Evolutionary conservation across 495 filamentous ascomycete genomes (phyloP).

Genomic region (Letharia lupina): DNA sequence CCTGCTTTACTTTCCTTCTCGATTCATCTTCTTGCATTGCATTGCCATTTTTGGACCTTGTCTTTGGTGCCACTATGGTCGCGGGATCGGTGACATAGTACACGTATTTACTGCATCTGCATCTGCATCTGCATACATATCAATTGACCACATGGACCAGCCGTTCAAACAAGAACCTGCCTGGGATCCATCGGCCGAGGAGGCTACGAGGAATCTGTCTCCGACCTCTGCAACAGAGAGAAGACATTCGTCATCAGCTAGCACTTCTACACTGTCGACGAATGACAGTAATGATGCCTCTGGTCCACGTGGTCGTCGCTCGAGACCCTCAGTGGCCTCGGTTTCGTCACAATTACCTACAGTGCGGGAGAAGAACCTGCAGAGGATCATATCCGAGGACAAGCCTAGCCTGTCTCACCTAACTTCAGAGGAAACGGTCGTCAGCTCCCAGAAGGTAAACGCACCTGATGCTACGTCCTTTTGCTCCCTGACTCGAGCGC

Average conservation of each 20-base stretch:
- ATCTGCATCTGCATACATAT: not conserved
- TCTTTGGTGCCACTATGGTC: not conserved
- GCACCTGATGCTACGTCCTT: not conserved
- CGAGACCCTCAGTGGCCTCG: conserved; percentile 23
- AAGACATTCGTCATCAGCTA: conserved; percentile 24
- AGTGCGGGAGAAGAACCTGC: conserved; percentile 23
- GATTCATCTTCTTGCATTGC: not conserved
- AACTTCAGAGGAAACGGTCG: conserved; percentile 22
- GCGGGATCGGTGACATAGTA: not conserved
- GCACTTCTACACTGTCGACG: conserved; percentile 17
- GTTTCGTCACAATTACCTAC: conserved; percentile 17
- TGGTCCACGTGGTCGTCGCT: conserved; percentile 19
- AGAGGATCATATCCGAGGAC: conserved; percentile 13
- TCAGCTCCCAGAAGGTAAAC: conserved; percentile 25
- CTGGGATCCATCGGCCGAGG: not conserved
- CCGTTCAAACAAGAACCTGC: conserved; percentile 9
- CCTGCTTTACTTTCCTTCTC: not conserved
- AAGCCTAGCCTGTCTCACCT: conserved; percentile 5
- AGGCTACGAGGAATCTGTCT: not conserved
- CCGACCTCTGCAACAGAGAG: conserved; percentile 12
- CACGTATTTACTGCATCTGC: not conserved
- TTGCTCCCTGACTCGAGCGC: conserved; percentile 5
- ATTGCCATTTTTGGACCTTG: not conserved
- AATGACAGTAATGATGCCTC: conserved; percentile 12
- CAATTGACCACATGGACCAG: not conserved